A percentile compares a stretch with the other conserved stretches of the same genome.
Evolutionary conservation across 148 eudicot genomes (phyloP).

Genomic region (Polygonum aviculare): DNA sequence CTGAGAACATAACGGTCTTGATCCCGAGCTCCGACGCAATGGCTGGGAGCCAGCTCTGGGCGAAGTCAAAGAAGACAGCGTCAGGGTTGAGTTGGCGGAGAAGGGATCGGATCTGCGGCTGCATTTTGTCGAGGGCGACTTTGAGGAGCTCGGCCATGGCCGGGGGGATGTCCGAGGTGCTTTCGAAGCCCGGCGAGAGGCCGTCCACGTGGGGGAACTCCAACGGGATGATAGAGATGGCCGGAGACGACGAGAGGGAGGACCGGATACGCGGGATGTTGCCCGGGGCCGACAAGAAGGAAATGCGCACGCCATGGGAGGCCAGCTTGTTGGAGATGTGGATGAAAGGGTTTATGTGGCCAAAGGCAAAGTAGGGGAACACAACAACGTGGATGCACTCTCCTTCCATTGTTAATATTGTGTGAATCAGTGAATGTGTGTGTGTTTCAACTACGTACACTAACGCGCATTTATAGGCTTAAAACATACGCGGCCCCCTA

Average conservation of each 20-base stretch:
- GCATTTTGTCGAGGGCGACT: constrained; percentile 41
- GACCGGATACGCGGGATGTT: constrained; percentile 30
- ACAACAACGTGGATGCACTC: constrained; percentile 23
- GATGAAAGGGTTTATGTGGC: constrained; percentile 53
- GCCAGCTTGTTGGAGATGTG: constrained; percentile 41
- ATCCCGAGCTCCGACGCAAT: constrained; percentile 32
- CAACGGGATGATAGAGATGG: constrained; percentile 25
- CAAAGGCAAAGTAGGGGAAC: constrained; percentile 56
- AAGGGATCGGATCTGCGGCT: constrained; percentile 32
- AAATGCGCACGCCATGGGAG: constrained; percentile 27
- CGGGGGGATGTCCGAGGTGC: constrained; percentile 27
- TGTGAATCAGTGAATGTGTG: no score
- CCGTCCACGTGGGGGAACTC: constrained; percentile 30
- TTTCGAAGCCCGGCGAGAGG: constrained; percentile 29
- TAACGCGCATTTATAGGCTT: no score
- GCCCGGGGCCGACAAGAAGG: constrained; percentile 35
- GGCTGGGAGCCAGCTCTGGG: constrained; percentile 38
- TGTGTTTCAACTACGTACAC: no score
- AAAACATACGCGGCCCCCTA: no score
- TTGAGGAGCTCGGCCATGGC: constrained; percentile 25
- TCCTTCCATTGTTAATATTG: neutral
- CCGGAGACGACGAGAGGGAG: constrained; percentile 16
- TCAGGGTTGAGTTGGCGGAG: constrained; percentile 30
- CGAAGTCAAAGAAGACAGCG: constrained; percentile 35
- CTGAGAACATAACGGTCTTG: constrained; percentile 31